A percentile compares a stretch with the other conserved stretches of the same genome.
These are phyloP conservation scores for Entonaema liquescens DNA, from an alignment of 495 filamentous ascomycete genomes.

Conservation along the genomic window DNA sequence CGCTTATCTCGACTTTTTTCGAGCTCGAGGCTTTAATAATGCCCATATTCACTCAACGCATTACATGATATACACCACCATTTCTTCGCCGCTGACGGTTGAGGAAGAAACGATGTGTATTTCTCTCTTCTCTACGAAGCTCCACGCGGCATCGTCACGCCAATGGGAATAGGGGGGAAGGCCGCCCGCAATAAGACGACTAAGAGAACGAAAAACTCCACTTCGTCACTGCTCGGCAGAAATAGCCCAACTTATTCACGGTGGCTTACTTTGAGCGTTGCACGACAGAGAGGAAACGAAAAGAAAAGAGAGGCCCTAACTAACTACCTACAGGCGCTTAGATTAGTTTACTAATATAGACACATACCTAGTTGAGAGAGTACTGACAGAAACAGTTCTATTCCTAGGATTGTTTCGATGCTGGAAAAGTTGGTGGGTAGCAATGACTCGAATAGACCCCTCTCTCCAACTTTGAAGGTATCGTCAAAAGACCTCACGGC, in stretches of 20 bases:
- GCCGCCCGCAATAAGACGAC: background rate
- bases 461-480: background rate
- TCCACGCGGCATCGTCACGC: background rate
- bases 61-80: background rate
- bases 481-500: background rate
- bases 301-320: background rate
- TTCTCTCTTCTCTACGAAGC: background rate
- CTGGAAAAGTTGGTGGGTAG: background rate
- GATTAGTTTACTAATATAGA: background rate
- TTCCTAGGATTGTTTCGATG: too few species aligned
- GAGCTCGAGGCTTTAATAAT: background rate
- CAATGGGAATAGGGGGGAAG: slow-evolving; percentile 1
- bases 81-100: background rate
- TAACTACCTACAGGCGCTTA: background rate
- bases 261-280: background rate
- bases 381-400: too few species aligned
- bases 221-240: slow-evolving; percentile 4
- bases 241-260: background rate
- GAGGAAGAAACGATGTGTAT: background rate
- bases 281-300: too few species aligned
- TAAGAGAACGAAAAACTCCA: slow-evolving; percentile 2
- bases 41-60: background rate
- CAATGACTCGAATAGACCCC: background rate
- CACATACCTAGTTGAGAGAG: background rate
- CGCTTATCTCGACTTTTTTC: slow-evolving; percentile 1